These are phyloP conservation scores for Pythium aphanidermatum DNA, from an alignment of 352 stramenopile genomes.

Conservation along the genomic window DNA sequence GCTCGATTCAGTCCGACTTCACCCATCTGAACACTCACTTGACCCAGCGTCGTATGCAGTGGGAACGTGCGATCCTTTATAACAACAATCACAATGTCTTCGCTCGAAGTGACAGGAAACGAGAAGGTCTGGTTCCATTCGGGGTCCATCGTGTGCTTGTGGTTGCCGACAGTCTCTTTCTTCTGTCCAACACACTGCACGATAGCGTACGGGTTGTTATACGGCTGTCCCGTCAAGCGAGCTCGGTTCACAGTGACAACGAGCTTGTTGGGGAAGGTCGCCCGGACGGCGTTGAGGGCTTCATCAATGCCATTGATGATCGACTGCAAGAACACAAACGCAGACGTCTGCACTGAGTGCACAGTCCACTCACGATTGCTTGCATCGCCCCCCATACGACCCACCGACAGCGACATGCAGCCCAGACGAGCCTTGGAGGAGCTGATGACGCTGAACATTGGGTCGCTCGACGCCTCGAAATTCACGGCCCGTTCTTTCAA, in stretches of 20 bases:
- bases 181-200: slow-evolving; percentile 79
- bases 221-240: slow-evolving; percentile 72
- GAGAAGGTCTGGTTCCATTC: slow-evolving; percentile 90
- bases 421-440: slow-evolving; percentile 65
- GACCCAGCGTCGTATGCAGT: slow-evolving; percentile 66
- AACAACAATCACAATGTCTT: slow-evolving; percentile 56
- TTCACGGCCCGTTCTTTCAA: slow-evolving; percentile 71
- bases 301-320: slow-evolving; percentile 71
- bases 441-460: slow-evolving; percentile 80
- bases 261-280: slow-evolving; percentile 87
- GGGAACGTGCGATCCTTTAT: slow-evolving; percentile 77
- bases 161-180: slow-evolving; percentile 81
- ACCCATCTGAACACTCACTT: slow-evolving; percentile 69
- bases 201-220: slow-evolving; percentile 84
- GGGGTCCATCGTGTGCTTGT: slow-evolving; percentile 87
- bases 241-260: slow-evolving; percentile 86
- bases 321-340: slow-evolving; percentile 83
- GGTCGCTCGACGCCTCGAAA: slow-evolving; percentile 74
- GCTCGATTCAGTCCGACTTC: slow-evolving; percentile 77
- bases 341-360: slow-evolving; percentile 81
- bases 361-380: slow-evolving; percentile 81
- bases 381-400: slow-evolving; percentile 53
- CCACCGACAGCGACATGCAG: slow-evolving; percentile 75
- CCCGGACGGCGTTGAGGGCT: slow-evolving; percentile 66
- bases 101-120: slow-evolving; percentile 74